A percentile compares a stretch with the other conserved stretches of the same genome.
Evolutionary conservation across 2,329 filamentous ascomycete genomes (phyloP).

Genomic region (Paecilomyces variotii): DNA sequence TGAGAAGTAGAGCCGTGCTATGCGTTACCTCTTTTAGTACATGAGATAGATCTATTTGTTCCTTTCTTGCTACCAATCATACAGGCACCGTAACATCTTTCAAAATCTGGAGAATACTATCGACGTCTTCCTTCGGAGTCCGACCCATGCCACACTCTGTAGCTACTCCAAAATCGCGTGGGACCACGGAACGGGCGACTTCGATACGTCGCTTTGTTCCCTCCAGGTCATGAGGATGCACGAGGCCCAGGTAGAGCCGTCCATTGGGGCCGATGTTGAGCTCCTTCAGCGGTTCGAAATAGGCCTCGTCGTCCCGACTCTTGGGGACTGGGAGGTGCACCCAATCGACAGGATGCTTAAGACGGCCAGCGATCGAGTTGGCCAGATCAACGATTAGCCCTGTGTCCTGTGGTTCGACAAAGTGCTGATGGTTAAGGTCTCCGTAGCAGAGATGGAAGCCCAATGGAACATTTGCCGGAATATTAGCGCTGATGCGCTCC

Average conservation of each 20-base stretch:
- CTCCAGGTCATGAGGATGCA: conserved; percentile 32
- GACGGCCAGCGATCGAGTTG: conserved; percentile 19
- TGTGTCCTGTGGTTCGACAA: conserved; percentile 34
- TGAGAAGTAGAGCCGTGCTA: too few relatives aligned
- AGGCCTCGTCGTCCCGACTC: conserved; percentile 26
- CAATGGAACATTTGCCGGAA: conserved; percentile 27
- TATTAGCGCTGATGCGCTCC: background rate
- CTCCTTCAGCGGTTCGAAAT: conserved; percentile 30
- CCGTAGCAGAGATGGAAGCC: conserved; percentile 44
- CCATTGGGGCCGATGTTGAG: conserved; percentile 20
- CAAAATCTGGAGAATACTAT: conserved; percentile 2
- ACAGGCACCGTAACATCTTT: background rate
- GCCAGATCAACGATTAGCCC: conserved; percentile 29
- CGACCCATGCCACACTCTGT: conserved; percentile 34
- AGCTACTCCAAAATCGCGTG: conserved; percentile 30
- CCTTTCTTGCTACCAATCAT: background rate
- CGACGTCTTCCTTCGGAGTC: conserved; percentile 13
- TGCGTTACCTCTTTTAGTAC: too few relatives aligned
- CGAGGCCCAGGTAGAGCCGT: conserved; percentile 34
- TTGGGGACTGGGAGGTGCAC: conserved; percentile 41
- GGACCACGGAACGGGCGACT: conserved; percentile 23
- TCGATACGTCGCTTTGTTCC: conserved; percentile 32
- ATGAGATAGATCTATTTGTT: background rate
- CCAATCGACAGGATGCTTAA: conserved; percentile 28
- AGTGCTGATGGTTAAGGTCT: conserved; percentile 38